Base-by-base conservation (phyloP, 2,329 filamentous ascomycete species). In the Xylariaceae sp. region DNA sequence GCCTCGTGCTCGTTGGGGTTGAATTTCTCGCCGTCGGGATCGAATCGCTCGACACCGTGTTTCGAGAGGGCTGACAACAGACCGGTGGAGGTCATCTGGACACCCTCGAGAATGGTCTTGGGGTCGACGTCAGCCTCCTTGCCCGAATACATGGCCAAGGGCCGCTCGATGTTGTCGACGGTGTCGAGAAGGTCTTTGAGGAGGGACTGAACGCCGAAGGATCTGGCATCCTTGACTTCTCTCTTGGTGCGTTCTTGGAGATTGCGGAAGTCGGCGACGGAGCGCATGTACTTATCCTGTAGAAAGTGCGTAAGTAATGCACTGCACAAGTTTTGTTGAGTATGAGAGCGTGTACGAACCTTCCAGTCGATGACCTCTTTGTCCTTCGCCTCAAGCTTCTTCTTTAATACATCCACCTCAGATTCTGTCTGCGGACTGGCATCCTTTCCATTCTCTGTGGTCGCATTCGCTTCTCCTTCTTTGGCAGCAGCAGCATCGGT, bases 1-100 rank as follows among this genome's bases (percentile, higher is more conserved):
- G 93, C 93, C 76, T 98, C 93, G 67, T 97, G 93, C 69, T 88
- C 79, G 70, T 96, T 96, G 55, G 93, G 91, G 73, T 98, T 86
- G 75, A 98, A 98, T 70, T 88, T 90, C 66, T 93, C 85, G 58
- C 82, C 79, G 54, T 81, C 73, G 16, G 93, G 92, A 65, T 91
- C 83, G 66, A 95, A 88, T 57, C 91, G 79, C 76, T 95, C 88
- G 52, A 98, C 75, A 45, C 93, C 93, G 69, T 98, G 93, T 77
- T 94, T 96, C 74, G 88, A 83, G 55, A 98, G 77, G 16, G 92
- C 95, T 64, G 76, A 76, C 75, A 96, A 83, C 62, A 98, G 76
- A 61, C 96, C 90, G 49, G 68, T 76, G 72, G 97, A 89, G 22
- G 92, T 97, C 92, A 98, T 95, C 73, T 89, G 89, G 62, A 98